phyloP scores from a whole-genome alignment of 805 yeast genomes.

The Lipomyces starkeyi region DNA sequence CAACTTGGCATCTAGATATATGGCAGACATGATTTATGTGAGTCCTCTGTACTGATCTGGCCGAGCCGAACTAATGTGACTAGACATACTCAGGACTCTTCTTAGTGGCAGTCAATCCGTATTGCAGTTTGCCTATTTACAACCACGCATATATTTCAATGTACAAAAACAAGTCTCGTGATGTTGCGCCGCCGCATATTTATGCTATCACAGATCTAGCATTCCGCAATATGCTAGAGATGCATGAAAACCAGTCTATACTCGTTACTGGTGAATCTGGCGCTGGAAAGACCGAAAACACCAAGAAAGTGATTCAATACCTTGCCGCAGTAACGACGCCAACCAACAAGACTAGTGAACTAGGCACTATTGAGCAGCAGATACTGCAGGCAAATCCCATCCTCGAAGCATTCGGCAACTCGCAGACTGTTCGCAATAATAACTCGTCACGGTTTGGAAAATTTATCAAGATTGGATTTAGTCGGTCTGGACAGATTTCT shows the following conservation, averaged over 20 bases:
- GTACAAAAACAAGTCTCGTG: constrained; percentile 57
- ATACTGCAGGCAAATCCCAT: constrained; percentile 95
- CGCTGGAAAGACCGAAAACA: constrained; percentile 98
- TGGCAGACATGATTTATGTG: constrained; percentile 66
- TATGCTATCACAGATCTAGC: constrained; percentile 90
- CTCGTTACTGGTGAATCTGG: constrained; percentile 99
- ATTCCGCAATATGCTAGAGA: constrained; percentile 70
- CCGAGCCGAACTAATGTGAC: constrained; percentile 48
- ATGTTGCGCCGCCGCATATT: constrained; percentile 78
- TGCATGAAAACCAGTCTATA: constrained; percentile 81
- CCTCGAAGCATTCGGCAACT: constrained; percentile 94
- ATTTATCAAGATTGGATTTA: constrained; percentile 85
- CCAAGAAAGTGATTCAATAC: constrained; percentile 92
- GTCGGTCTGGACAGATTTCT: constrained; percentile 63
- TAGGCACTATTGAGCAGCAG: constrained; percentile 67
- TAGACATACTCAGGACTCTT: constrained; percentile 96
- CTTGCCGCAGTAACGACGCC: constrained; percentile 66
- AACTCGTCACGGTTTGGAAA: constrained; percentile 97
- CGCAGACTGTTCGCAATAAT: constrained; percentile 91
- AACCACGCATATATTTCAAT: constrained; percentile 59
- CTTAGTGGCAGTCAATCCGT: constrained; percentile 94
- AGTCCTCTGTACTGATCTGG: constrained; percentile 12
- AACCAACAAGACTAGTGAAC: constrained; percentile 44
- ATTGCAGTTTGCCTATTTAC: constrained; percentile 74
- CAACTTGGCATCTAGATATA: constrained; percentile 78